Percentiles rank a stretch among this genome's conserved stretches.
Conservation (phyloP, 805 yeast genomes). For the Saccharomycopsis olivae region DNA sequence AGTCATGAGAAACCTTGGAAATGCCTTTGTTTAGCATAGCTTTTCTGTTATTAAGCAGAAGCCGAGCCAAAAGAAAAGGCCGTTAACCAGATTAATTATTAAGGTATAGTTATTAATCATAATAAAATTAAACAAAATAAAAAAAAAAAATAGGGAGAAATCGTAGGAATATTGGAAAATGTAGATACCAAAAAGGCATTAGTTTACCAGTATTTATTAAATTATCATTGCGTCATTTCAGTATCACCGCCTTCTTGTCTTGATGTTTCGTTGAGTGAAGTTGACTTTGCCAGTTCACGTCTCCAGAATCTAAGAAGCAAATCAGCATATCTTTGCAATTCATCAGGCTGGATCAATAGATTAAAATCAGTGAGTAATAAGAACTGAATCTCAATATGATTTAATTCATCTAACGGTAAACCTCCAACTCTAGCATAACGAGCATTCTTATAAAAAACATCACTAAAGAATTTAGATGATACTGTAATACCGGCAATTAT, state of each 20-base stretch:
- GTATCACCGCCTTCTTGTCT: not conserved
- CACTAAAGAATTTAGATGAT: conserved; percentile 88
- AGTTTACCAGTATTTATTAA: too few species aligned
- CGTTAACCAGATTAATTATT: too few species aligned
- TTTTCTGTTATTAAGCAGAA: too few species aligned
- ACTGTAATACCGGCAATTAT: conserved; percentile 94
- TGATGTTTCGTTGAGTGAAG: not conserved
- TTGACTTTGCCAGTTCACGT: conserved; percentile 42
- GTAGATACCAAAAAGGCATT: too few species aligned
- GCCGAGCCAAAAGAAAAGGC: too few species aligned
- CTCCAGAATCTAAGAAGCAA: conserved; percentile 77
- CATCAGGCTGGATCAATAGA: conserved; percentile 80
- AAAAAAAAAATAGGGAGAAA: too few species aligned
- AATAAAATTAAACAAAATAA: too few species aligned
- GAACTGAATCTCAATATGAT: conserved; percentile 86
- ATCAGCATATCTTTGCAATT: conserved; percentile 84
- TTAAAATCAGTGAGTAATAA: conserved; percentile 75
- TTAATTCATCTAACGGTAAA: conserved; percentile 82
- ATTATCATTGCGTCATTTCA: too few species aligned
- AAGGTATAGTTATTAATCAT: too few species aligned
- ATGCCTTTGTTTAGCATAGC: too few species aligned
- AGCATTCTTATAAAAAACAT: conserved; percentile 87
- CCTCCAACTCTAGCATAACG: conserved; percentile 96
- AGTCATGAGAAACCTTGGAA: too few species aligned
- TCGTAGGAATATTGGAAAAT: too few species aligned